Percentiles rank a stretch among this genome's conserved stretches.
phyloP scores from a whole-genome alignment of 2,329 filamentous ascomycete species.

The Arachnomyces sp. region DNA sequence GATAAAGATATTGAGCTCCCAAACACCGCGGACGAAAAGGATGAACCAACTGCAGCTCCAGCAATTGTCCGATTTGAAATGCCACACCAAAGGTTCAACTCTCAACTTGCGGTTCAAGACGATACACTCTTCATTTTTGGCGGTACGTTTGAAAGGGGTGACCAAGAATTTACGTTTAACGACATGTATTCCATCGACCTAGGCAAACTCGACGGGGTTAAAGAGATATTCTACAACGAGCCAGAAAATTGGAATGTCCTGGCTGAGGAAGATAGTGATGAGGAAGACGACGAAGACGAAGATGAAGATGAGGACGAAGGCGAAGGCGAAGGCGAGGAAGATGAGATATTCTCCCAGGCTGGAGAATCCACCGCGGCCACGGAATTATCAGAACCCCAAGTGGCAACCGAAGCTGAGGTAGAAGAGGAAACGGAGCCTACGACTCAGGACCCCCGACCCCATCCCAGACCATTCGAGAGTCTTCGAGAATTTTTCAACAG shows the following conservation, averaged over 20 bases:
- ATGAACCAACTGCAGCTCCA: constrained; percentile 46
- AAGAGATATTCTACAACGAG: constrained; percentile 78
- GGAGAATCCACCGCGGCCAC: constrained; percentile 28
- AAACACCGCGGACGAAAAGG: constrained; percentile 47
- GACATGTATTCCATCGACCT: constrained; percentile 89
- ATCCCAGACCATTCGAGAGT: constrained; percentile 75
- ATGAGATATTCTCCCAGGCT: constrained; percentile 38
- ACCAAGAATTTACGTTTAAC: constrained; percentile 91
- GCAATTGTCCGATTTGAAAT: constrained; percentile 67
- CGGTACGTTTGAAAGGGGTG: constrained; percentile 89
- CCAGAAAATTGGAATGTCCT: constrained; percentile 74
- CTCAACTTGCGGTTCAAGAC: constrained; percentile 80
- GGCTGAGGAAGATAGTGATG: constrained; percentile 52
- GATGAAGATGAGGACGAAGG: constrained; percentile 33
- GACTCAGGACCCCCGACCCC: constrained; percentile 66
- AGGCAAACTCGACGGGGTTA: constrained; percentile 90
- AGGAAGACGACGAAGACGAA: constrained; percentile 41
- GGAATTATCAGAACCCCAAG: constrained; percentile 28
- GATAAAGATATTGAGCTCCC: constrained; percentile 35
- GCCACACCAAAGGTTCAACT: constrained; percentile 85
- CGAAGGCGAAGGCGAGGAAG: constrained; percentile 36
- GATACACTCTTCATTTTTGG: constrained; percentile 92
- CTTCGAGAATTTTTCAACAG: constrained; percentile 86
- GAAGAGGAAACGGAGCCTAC: constrained; percentile 33
- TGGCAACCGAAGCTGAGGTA: constrained; percentile 25